Percentiles rank a stretch among this genome's conserved stretches.
phyloP scores from a whole-genome alignment of 2,329 filamentous ascomycete genomes.

The Tolypocladium pustulatum region DNA sequence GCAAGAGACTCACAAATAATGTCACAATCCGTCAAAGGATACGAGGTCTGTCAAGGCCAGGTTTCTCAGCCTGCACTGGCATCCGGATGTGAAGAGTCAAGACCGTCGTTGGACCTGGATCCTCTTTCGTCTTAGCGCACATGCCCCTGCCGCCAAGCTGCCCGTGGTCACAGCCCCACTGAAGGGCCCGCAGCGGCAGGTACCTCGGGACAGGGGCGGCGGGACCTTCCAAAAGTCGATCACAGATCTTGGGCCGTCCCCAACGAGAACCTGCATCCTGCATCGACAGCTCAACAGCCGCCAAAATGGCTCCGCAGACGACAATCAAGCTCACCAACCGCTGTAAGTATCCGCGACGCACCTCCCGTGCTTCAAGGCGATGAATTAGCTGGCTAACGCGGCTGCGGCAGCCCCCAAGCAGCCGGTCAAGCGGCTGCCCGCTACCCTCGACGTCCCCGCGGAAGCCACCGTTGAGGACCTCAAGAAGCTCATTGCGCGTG shows the following conservation, averaged over 20 bases:
- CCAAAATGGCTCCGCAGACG: slow-evolving; percentile 20
- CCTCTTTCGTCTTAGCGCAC: not conserved
- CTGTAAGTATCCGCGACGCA: not conserved
- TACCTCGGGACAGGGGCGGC: not conserved
- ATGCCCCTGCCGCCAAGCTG: not conserved
- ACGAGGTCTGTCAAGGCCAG: not conserved
- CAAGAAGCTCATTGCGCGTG: slow-evolving; percentile 43
- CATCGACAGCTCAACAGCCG: not conserved
- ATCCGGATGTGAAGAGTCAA: too few relatives aligned
- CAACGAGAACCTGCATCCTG: not conserved
- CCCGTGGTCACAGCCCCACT: not conserved
- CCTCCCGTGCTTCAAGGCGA: not conserved
- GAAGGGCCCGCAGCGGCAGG: not conserved
- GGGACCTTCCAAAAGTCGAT: not conserved
- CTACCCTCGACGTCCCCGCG: slow-evolving; percentile 34
- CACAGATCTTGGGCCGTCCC: not conserved
- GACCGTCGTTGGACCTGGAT: not conserved
- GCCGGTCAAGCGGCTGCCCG: slow-evolving; percentile 43
- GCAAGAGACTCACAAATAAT: not conserved
- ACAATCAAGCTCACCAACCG: slow-evolving; percentile 31
- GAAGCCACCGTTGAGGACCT: slow-evolving; percentile 49
- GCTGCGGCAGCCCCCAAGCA: slow-evolving; percentile 30
- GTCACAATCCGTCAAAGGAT: not conserved
- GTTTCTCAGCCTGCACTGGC: not conserved
- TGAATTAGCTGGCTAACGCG: not conserved